Evolutionary conservation across 805 yeast species (phyloP), one percentile per base, ranked within the genome.

Genomic region (Barnettozyma botsteinii): DNA sequence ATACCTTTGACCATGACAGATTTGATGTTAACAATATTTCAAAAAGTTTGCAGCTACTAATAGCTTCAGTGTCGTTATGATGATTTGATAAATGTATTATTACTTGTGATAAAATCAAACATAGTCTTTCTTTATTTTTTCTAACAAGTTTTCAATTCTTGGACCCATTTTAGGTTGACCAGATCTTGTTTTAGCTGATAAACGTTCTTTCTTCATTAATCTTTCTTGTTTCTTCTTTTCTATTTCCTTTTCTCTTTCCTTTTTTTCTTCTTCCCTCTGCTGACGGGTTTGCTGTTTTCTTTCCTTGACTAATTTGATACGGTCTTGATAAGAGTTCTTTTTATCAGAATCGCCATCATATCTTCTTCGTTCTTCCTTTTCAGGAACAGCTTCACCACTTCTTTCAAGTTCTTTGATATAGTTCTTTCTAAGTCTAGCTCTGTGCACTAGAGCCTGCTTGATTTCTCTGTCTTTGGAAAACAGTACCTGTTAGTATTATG

Each of bases 101-200:
- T n/a, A n/a, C n/a, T n/a, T n/a, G n/a, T n/a, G n/a, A n/a, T n/a
- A n/a, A 35, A 33, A 20, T 24, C 31, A 35, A 27, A 24, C 18
- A 21, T 48, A 54, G 47, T 76, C 80, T 22, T 61, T 62, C 54
- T 75, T 79, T 45, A 89, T 85, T 60, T 87, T 85, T 39, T 83
- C 93, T 35, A 89, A 67, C 32, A 89, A 65, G 50, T 78, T 75
- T 41, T 77, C 81, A 42, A 89, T 85, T 60, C 94, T 75, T 13
- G 96, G 94, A 0, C 87, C 96, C 91, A 89, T 85, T 33, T 76
- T 62, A 3, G 97, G 97, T 59, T 89, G 98, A 0, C 98, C 98
- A 4, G 66, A 56, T 51, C 69, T 69, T 1, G 95, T 89, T 46
- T 67, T 79, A 42, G 72, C 67, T 8, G 69, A 63, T 37, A 80